Base-by-base conservation (phyloP, 2,329 filamentous ascomycete genomes). In the Helminthosporium solani region DNA sequence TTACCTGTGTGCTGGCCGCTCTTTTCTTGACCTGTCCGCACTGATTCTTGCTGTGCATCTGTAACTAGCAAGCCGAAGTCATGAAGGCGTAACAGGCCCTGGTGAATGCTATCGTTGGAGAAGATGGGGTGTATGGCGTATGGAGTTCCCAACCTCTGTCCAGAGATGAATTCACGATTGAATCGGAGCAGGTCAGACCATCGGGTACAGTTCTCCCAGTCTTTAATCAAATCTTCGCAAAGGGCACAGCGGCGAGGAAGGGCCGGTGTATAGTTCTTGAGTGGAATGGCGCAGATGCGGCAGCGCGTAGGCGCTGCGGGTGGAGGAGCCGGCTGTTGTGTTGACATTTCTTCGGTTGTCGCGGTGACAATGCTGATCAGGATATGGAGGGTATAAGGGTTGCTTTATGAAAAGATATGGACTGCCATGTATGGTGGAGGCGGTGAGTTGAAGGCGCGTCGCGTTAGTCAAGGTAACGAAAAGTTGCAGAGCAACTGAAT, bases 111-210 rank as follows among this genome's bases (percentile, higher is more conserved):
- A 11, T 35, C 19, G 40, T 35, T 14, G 2, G 7, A 9, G 30
- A 34, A 42, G 14, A 34, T 33, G 3, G 40, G 30, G 15, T 15
- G 35, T 11, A 15, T 16, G 31, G 40, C 28, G 25, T 42, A 42
- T 3, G 30, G 21, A 3, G 40, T 42, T 7, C 7, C 6, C 5
- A 20, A 6, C 11, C 40, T 19, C 4, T 9, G 9, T 3, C 31
- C 31, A 8, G 25, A 7, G 20, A 42, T 35, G 40, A 42, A 42
- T n/a, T 42, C 40, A n/a, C 40, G 40, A 16, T 42, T 42, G 31
- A 23, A 14, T 14, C n/a, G 3, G 3, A 42, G 14, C 14, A 42
- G 40, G 19, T 35, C 7, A 3, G 2, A 6, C 40, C 40, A 42
- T 3, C 18, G n/a, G 3, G 40, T 31, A 16, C 28, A 30, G 12